phyloP scores from a whole-genome alignment of 2,329 filamentous ascomycete genomes.

The Aspergillus arachidicola region DNA sequence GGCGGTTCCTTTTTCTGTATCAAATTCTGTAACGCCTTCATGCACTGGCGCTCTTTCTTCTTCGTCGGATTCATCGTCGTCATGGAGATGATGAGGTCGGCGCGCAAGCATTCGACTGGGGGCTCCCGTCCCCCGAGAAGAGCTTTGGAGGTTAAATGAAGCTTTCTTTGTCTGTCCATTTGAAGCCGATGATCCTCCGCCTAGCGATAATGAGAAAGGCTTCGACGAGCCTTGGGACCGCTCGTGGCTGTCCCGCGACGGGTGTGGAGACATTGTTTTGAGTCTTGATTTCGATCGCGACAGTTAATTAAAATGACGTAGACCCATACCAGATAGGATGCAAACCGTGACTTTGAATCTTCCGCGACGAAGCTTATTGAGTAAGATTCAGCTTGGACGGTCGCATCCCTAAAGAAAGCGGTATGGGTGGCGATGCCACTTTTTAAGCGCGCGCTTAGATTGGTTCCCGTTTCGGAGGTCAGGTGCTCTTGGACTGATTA shows the following conservation, averaged over 20 bases:
- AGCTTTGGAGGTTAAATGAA: conserved; percentile 35
- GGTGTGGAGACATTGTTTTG: conserved; percentile 18
- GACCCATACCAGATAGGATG: not conserved
- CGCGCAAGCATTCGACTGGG: conserved; percentile 28
- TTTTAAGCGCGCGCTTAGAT: conserved; percentile 24
- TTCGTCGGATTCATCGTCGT: conserved; percentile 61
- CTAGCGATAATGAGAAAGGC: conserved; percentile 46
- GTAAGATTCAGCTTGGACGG: not conserved
- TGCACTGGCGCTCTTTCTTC: conserved; percentile 41
- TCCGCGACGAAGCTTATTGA: not conserved
- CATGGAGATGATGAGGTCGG: conserved; percentile 34
- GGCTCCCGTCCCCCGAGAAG: conserved; percentile 21
- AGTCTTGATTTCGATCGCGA: not conserved
- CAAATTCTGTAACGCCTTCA: conserved; percentile 59
- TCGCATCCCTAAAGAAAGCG: not conserved
- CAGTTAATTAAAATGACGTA: not conserved
- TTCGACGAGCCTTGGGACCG: conserved; percentile 25
- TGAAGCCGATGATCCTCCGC: conserved; percentile 25
- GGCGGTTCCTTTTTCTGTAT: conserved; percentile 45
- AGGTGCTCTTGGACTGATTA: not conserved
- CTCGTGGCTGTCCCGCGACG: conserved; percentile 10
- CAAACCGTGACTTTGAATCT: not conserved
- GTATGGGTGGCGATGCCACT: conserved; percentile 18
- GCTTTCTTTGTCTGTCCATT: conserved; percentile 36
- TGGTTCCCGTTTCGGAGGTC: not conserved